A percentile compares a stretch with the other conserved stretches of the same genome.
Evolutionary conservation across 768 basidiomycete species (phyloP).

Genomic region (Serendipita sp.): DNA sequence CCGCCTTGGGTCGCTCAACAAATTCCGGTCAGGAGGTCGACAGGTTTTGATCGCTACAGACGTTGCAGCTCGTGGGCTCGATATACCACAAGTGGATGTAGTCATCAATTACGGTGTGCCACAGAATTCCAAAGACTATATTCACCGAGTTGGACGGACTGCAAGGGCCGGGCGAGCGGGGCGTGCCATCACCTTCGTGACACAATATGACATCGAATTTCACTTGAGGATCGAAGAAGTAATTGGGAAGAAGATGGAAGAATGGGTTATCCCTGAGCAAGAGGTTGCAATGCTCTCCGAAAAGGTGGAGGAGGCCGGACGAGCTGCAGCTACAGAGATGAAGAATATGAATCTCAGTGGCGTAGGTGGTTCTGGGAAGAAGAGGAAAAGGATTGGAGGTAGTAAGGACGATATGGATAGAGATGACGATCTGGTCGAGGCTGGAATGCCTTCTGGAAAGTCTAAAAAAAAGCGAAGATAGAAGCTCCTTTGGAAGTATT

Average conservation of each 20-base stretch:
- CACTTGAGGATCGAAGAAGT: constrained; percentile 89
- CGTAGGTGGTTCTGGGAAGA: constrained; percentile 29
- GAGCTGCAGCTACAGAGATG: constrained; percentile 64
- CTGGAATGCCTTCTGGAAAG: constrained; percentile 62
- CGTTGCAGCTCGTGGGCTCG: constrained; percentile 86
- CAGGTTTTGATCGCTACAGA: constrained; percentile 91
- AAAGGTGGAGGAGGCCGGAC: constrained; percentile 72
- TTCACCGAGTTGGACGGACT: constrained; percentile 94
- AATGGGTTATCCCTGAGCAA: constrained; percentile 75
- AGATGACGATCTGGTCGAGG: constrained; percentile 86
- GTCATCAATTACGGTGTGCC: constrained; percentile 98
- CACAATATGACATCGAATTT: constrained; percentile 96
- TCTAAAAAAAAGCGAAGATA: constrained; percentile 21
- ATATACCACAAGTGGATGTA: constrained; percentile 89
- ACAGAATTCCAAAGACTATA: constrained; percentile 97
- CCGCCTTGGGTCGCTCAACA: constrained; percentile 79
- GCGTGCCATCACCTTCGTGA: constrained; percentile 92
- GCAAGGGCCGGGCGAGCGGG: constrained; percentile 96
- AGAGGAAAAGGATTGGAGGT: constrained; percentile 33
- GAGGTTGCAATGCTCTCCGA: constrained; percentile 78
- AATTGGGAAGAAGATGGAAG: constrained; percentile 79
- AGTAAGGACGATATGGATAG: constrained; percentile 58
- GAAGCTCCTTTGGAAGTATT: too few species aligned
- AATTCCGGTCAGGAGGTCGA: constrained; percentile 91
- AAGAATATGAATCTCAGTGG: constrained; percentile 51